Evolutionary conservation across 345 rosid genomes (phyloP).

Genomic region (Eucalyptus dawsonii): DNA sequence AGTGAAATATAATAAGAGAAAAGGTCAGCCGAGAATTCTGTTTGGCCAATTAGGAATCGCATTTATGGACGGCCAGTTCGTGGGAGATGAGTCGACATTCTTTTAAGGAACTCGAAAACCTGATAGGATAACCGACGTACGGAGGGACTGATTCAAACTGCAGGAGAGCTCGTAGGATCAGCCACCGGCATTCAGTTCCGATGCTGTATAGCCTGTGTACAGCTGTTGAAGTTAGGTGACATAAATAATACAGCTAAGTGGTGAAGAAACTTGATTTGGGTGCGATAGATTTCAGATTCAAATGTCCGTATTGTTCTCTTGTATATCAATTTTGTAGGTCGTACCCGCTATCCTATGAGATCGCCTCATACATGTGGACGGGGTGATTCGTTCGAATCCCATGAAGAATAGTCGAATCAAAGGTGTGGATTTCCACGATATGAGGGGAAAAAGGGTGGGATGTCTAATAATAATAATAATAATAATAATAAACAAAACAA

Average conservation of each 20-base stretch:
- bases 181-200: neutral
- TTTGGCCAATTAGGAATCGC: neutral
- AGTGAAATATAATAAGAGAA: neutral
- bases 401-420: neutral
- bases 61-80: conserved; percentile 24
- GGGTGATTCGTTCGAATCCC: neutral
- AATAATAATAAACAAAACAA: no score
- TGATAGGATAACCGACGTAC: conserved; percentile 15
- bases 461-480: neutral
- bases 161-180: neutral
- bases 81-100: conserved; percentile 13
- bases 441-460: neutral
- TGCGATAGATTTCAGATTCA: neutral
- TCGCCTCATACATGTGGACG: neutral
- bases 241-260: neutral
- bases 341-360: neutral
- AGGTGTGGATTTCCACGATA: neutral
- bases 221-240: neutral
- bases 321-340: neutral
- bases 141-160: neutral
- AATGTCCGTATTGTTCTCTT: neutral
- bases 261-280: neutral
- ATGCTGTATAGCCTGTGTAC: neutral
- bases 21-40: neutral
- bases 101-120: neutral